Conservation (phyloP, 768 basidiomycete species). For the Boletales sp. region DNA sequence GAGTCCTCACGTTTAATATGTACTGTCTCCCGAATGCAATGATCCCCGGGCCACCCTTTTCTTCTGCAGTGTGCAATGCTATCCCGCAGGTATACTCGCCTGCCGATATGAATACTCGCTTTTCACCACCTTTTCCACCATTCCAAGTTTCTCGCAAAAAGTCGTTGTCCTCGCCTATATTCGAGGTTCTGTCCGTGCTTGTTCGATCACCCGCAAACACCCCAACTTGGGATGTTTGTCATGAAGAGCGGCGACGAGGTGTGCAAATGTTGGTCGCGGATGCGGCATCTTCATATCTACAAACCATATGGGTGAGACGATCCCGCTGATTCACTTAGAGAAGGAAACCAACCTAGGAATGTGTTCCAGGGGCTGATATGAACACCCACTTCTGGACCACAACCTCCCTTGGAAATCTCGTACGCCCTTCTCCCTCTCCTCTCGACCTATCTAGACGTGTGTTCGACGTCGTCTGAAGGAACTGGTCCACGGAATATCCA, state of each 20-base stretch:
- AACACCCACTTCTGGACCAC: conserved; percentile 50
- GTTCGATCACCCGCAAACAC: conserved; percentile 40
- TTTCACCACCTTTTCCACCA: not conserved
- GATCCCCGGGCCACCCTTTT: conserved; percentile 1
- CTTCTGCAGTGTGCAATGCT: conserved; percentile 35
- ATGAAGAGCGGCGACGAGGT: conserved; percentile 28
- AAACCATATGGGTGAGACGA: not conserved
- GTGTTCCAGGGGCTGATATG: conserved; percentile 49
- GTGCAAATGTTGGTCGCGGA: conserved; percentile 27
- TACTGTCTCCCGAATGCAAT: conserved; percentile 25
- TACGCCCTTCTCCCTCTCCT: conserved; percentile 58
- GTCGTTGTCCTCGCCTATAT: conserved; percentile 19
- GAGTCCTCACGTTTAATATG: not conserved
- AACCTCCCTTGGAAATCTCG: conserved; percentile 49
- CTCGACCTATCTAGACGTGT: conserved; percentile 62
- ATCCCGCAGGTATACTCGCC: conserved; percentile 41
- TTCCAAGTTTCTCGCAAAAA: conserved; percentile 27
- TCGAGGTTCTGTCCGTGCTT: not conserved
- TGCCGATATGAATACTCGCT: conserved; percentile 34
- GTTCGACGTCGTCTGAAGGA: conserved; percentile 28
- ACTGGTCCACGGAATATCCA: conserved; percentile 55
- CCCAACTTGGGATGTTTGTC: conserved; percentile 33
- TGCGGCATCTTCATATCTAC: conserved; percentile 29
- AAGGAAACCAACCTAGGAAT: conserved; percentile 26
- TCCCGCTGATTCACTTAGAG: not conserved